These are phyloP conservation scores for Suillus variegatus DNA, from an alignment of 768 basidiomycete genomes.

Conservation along the genomic window DNA sequence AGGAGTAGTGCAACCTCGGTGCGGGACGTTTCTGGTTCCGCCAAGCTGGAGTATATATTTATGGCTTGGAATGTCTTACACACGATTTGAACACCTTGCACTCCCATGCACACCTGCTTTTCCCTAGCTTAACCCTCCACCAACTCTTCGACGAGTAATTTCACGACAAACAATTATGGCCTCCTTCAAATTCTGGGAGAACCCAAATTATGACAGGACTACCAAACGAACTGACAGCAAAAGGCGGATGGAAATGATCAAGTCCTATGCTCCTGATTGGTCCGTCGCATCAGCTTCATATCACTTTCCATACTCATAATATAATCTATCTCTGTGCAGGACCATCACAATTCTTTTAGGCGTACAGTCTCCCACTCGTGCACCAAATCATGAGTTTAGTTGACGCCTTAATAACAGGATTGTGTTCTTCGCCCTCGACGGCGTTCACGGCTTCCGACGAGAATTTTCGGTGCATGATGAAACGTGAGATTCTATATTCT, in stretches of 20 bases:
- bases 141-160: slow-evolving; percentile 17
- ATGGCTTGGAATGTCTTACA: background rate
- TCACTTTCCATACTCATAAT: background rate
- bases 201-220: slow-evolving; percentile 7
- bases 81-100: background rate
- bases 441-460: slow-evolving; percentile 71
- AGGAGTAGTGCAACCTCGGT: background rate
- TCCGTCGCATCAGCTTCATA: slow-evolving; percentile 32
- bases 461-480: slow-evolving; percentile 79
- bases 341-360: slow-evolving; percentile 62
- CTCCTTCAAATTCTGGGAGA: background rate
- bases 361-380: slow-evolving; percentile 43
- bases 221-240: slow-evolving; percentile 24
- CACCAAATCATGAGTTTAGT: background rate
- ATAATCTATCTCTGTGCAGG: slow-evolving; percentile 42
- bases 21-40: background rate
- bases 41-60: background rate
- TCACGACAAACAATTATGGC: slow-evolving; percentile 3
- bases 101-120: slow-evolving; percentile 2
- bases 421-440: slow-evolving; percentile 62
- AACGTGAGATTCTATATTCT: slow-evolving; percentile 47
- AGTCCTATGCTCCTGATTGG: slow-evolving; percentile 80
- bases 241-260: slow-evolving; percentile 44
- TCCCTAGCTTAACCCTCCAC: slow-evolving; percentile 2
- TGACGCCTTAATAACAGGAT: slow-evolving; percentile 39